Conservation (phyloP, 2,329 filamentous ascomycete species). For the Chrysoporthe deuterocubensis region DNA sequence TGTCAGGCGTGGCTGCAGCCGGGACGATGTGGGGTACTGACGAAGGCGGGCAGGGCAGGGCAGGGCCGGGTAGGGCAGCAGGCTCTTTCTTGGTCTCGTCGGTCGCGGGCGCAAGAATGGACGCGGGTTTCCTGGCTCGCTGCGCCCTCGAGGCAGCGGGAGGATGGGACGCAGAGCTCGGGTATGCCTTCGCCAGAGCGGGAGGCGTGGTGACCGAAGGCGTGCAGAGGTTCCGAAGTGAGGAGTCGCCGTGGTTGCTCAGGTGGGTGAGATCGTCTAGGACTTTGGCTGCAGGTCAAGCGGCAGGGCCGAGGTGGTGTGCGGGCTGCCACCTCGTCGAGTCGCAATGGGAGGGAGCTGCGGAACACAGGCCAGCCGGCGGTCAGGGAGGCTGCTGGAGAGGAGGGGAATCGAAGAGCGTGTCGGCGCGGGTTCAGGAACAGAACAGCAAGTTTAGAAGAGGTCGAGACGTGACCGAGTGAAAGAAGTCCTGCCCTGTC, state of each 20-base stretch:
- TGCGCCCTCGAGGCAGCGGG: not conserved
- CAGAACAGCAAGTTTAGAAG: not conserved
- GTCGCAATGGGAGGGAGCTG: conserved; percentile 9
- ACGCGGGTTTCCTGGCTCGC: conserved; percentile 10
- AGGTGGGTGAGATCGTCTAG: conserved; percentile 19
- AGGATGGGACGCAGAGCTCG: not conserved
- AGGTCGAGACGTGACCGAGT: not conserved
- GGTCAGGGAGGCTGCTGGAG: not conserved
- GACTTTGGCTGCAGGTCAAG: conserved; percentile 13
- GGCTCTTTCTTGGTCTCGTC: conserved; percentile 16
- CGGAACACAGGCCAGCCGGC: not conserved
- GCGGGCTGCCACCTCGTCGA: conserved; percentile 11
- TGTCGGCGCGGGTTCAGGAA: not conserved
- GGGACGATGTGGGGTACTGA: conserved; percentile 28
- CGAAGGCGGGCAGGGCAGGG: not conserved
- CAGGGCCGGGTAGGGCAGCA: no score
- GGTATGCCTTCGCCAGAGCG: not conserved
- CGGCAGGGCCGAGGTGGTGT: not conserved
- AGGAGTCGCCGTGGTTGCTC: conserved; percentile 16
- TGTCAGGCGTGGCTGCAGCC: conserved; percentile 26
- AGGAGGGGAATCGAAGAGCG: not conserved
- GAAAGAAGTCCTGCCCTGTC: conserved; percentile 2
- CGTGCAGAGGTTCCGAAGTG: conserved; percentile 21
- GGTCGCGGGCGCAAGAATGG: conserved; percentile 13
- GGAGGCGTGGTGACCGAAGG: conserved; percentile 2